phyloP scores from a whole-genome alignment of 2,329 filamentous ascomycete genomes.

The Hymenoscyphus fraxineus region DNA sequence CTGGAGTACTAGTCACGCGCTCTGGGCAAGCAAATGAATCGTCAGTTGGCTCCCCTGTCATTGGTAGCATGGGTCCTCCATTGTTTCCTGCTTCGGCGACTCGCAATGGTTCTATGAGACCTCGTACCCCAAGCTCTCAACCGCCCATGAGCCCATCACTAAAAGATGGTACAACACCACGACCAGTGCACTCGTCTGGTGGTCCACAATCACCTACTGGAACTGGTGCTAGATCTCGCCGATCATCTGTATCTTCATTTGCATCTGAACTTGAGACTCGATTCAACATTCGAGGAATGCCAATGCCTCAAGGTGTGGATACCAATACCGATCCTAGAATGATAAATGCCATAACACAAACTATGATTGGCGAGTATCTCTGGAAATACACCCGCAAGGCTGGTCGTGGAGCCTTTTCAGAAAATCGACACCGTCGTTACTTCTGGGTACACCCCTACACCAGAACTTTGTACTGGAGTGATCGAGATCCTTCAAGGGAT shows the following conservation, averaged over 20 bases:
- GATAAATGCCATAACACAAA: slow-evolving; percentile 98
- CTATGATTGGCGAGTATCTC: slow-evolving; percentile 97
- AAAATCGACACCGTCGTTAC: slow-evolving; percentile 86
- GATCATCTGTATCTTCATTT: slow-evolving; percentile 92
- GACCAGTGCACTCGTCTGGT: slow-evolving; percentile 45
- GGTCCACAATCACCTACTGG: slow-evolving; percentile 49
- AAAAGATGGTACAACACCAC: slow-evolving; percentile 56
- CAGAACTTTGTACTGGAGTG: slow-evolving; percentile 93
- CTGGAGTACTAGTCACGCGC: slow-evolving; percentile 39
- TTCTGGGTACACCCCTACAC: slow-evolving; percentile 99
- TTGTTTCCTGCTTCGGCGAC: slow-evolving; percentile 70
- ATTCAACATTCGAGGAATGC: slow-evolving; percentile 71
- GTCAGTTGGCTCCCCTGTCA: slow-evolving; percentile 27
- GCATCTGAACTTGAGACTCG: slow-evolving; percentile 87
- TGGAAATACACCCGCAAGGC: slow-evolving; percentile 99
- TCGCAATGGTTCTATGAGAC: slow-evolving; percentile 45
- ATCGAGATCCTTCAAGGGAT: slow-evolving; percentile 70
- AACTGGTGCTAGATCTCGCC: slow-evolving; percentile 48
- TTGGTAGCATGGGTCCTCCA: slow-evolving; percentile 75
- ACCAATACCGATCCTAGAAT: slow-evolving; percentile 86
- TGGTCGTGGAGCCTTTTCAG: slow-evolving; percentile 83
- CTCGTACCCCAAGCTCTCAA: slow-evolving; percentile 57
- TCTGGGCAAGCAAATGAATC: not conserved
- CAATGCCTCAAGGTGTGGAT: slow-evolving; percentile 56
- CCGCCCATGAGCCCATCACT: slow-evolving; percentile 41